Evolutionary conservation across 331 rosid genomes (phyloP), one percentile per base, ranked within the genome.

Genomic region (Dryas integrifolia): DNA sequence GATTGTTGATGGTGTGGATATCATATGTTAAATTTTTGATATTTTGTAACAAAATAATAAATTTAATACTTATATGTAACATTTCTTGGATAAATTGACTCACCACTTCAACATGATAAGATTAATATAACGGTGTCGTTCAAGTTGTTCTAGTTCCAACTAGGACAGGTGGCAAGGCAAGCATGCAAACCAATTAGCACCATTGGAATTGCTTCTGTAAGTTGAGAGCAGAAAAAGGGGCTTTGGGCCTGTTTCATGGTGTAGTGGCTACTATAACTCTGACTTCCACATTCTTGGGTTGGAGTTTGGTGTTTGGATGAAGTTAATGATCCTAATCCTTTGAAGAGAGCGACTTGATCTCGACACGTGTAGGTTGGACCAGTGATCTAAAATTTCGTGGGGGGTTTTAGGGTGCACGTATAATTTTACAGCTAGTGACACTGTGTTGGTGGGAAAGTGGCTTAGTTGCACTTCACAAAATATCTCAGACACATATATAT

Each of bases 251-350:
- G 61, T 6, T 4, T 51, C 11, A 18, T 18, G 65, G 65, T 41
- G 43, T 43, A 70, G 65, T 70, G 53, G 55, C 45, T 21, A 15
- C 64, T 16, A 46, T 21, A 9, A 26, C 75, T 61, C 52, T 66
- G 75, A 72, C 58, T 61, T 45, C 39, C 78, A 67, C 69, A 1
- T 44, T 66, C 63, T 15, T 44, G n/a, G 38, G 74, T 72, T 51
- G 51, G 74, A 65, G 24, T 49, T 30, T 30, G 3, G 35, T 30
- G 35, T 6, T 67, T 26, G 50, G 72, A 74, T n/a, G 46, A 64
- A 18, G 69, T 11, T 16, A 13, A 41, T 38, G 9, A 5, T 5
- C 21, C 72, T 8, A 40, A 71, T 63, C 67, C 50, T 53, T 38
- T 44, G 7, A 4, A 3, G 45, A 66, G 41, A 49, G 47, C 47